Evolutionary conservation across 2,329 filamentous ascomycete species (phyloP), one percentile per base, ranked within the genome.

Genomic region (Sporothrix protearum): DNA sequence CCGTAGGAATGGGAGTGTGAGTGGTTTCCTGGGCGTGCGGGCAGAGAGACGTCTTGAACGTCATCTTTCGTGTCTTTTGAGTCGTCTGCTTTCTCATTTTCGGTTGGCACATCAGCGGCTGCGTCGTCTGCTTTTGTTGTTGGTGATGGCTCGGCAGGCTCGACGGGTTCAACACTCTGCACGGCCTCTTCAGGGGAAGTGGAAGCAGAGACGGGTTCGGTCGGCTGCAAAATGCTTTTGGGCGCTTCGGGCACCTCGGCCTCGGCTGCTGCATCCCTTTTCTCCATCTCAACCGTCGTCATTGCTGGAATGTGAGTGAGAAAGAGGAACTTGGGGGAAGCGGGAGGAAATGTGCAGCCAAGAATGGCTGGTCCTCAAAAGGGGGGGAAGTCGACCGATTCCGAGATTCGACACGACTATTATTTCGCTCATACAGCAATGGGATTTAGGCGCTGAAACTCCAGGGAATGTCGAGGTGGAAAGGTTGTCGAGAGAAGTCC

Each of bases 281-380:
- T 51, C 22, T 69, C 70, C 33, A 63, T 66, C 42, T 47, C 70
- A 33, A 49, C 55, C 14, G 66, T 64, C 12, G 57, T 68, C 66
- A 66, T 71, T 16, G 61, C 25, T 22, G 28, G 69, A 66, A 45
- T 30, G 30, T 45, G 36, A 25, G 22, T 9, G n/a, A 64, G 25
- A 47, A 5, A n/a, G 8, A 7, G 22, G 14, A 4, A 53, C 28
- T 2, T 36, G 39, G 5, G 53, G 45, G 30, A 63, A 2, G 39
- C 39, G 22, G 12, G 68, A 57, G 25, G 67, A 55, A n/a, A 51
- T 8, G 33, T n/a, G 22, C 67, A 69, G 51, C 67, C 67, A 57
- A 5, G 10, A 51, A 51, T 53, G 64, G 64, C 64, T 68, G 49
- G 49, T 42, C 66, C 66, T 68, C 66, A 42, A 57, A 42, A 53